A percentile compares a stretch with the other conserved stretches of the same genome.
Conservation (phyloP, 352 stramenopile genomes). For the Pythium scleroteichum region DNA sequence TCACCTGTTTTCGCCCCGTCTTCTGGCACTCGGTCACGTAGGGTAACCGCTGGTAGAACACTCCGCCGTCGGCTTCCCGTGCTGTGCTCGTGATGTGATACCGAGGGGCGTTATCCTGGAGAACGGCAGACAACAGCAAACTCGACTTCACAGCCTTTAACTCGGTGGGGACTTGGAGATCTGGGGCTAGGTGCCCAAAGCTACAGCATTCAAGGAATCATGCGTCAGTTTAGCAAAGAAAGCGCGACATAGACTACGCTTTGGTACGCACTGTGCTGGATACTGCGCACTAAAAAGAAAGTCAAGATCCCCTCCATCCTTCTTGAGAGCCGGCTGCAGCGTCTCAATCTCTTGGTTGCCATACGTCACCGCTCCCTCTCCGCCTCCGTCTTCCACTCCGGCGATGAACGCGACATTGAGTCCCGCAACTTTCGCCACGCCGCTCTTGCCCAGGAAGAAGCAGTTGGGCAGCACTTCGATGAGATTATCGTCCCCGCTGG, state of each 20-base stretch:
- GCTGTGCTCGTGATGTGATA: conserved; percentile 70
- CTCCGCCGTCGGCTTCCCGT: conserved; percentile 31
- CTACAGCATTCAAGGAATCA: conserved; percentile 3
- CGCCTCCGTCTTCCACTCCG: conserved; percentile 4
- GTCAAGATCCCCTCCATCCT: conserved; percentile 33
- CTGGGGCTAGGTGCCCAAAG: conserved; percentile 49
- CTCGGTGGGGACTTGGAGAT: conserved; percentile 54
- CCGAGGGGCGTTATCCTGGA: conserved; percentile 55
- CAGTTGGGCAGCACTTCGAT: conserved; percentile 54
- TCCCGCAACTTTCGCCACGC: conserved; percentile 33
- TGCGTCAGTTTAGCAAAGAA: neutral
- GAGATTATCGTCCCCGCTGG: conserved; percentile 6
- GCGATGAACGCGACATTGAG: conserved; percentile 34
- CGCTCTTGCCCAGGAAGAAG: conserved; percentile 47
- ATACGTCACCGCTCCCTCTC: neutral
- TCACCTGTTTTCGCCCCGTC: conserved; percentile 58
- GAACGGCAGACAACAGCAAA: conserved; percentile 28
- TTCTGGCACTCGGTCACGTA: conserved; percentile 64
- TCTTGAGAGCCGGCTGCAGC: conserved; percentile 27
- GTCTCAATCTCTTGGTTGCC: conserved; percentile 16
- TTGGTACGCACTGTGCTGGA: conserved; percentile 31
- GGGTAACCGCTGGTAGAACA: conserved; percentile 80
- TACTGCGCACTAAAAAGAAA: conserved; percentile 70
- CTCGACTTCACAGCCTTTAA: conserved; percentile 45
- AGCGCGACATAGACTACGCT: too few species aligned